A percentile compares a stretch with the other conserved stretches of the same genome.
Conservation (phyloP, 2,329 filamentous ascomycete species). For the Zarea fungicola region DNA sequence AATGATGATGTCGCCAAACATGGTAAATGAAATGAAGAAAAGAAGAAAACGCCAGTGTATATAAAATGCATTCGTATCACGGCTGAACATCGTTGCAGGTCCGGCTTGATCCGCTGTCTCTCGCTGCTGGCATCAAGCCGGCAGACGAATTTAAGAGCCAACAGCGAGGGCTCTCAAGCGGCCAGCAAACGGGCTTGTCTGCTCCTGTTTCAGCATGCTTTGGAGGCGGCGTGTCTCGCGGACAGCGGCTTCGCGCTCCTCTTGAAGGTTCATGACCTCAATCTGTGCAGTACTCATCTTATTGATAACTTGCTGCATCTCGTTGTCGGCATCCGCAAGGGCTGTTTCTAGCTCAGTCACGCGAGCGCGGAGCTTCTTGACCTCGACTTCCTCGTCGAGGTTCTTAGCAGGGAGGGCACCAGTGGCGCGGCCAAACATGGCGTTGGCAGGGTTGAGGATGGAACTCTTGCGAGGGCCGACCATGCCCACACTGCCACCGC, state of each 20-base stretch:
- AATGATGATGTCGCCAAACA: background rate
- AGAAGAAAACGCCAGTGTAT: constrained; percentile 33
- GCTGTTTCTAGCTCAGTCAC: constrained; percentile 83
- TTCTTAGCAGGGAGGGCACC: constrained; percentile 57
- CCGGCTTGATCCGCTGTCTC: constrained; percentile 8
- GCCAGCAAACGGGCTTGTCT: constrained; percentile 45
- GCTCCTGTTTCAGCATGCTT: constrained; percentile 59
- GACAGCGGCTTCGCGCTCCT: constrained; percentile 68
- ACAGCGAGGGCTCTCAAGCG: constrained; percentile 30
- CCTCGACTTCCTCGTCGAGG: constrained; percentile 67
- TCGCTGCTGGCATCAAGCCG: constrained; percentile 11
- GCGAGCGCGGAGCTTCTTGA: constrained; percentile 68
- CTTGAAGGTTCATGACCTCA: constrained; percentile 74
- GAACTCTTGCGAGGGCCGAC: constrained; percentile 29
- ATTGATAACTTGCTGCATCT: constrained; percentile 77
- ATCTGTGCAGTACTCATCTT: constrained; percentile 79
- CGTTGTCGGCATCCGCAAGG: constrained; percentile 51
- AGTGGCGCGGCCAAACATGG: constrained; percentile 27
- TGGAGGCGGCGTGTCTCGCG: constrained; percentile 66
- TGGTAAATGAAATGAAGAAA: constrained; percentile 18
- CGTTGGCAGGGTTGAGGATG: constrained; percentile 28
- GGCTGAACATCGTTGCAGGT: constrained; percentile 9
- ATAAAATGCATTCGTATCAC: constrained; percentile 25
- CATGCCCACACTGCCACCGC: constrained; percentile 26
- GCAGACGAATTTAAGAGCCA: constrained; percentile 15